Base-by-base conservation (phyloP, 345 rosid species). In the Barbarea vulgaris region DNA sequence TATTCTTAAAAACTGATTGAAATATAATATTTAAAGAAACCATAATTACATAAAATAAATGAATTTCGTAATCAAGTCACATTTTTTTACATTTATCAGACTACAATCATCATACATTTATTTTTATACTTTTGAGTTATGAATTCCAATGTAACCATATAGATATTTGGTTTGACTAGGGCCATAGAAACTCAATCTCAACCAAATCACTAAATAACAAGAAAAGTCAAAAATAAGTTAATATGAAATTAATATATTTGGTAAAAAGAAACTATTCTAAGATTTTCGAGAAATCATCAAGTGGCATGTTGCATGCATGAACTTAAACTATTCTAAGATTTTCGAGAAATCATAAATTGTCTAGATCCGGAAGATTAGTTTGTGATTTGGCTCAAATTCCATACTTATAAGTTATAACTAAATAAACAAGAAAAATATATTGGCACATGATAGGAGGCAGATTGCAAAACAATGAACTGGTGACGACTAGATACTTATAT, bases 381-480 rank as follows among this genome's bases (percentile, higher is more conserved):
- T 13, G 11, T 21, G 31, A 30, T 13, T 33, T 15, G 33, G 34
- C 15, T 31, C 31, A 55, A 69, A 13, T 55, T 22, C 15, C 58
- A 14, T 21, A 14, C 14, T 37, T 37, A 6, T 15, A 7, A 7
- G 25, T 17, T 46, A 7, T 48, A 19, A 48, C 52, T 5, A 48
- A 39, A 25, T 30, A 30, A 30, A 5, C 19, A n/a, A 51, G 15
- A 31, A 28, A 31, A 70, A 24, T 58, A 42, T 36, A 15, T 47
- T 19, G 34, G 27, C 14, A 12, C 31, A 33, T 10, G 36, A 25
- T 34, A 61, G 17, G 60, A 61, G 30, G 25, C 30, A 39, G 17
- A 62, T 52, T 63, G 44, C 70, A 63, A 60, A 71, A n/a, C 9
- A 44, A 62, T 5, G 30, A 28, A 28, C 4, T 28, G 30, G 30